phyloP scores from a whole-genome alignment of 169 alveolate genomes.

The Plasmodium gonderi region DNA sequence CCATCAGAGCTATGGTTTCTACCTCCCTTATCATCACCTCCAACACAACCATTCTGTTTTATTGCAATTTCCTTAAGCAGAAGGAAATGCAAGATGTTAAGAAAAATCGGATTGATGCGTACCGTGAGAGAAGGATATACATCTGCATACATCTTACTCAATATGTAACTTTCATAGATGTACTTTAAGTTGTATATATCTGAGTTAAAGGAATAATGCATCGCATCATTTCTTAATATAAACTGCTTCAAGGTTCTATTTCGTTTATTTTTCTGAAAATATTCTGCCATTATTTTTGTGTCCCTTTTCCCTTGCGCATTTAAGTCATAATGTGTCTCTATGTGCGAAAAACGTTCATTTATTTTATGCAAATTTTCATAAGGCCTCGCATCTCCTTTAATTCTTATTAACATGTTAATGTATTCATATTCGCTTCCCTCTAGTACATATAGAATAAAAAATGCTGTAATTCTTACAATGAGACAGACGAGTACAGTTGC shows the following conservation, averaged over 20 bases:
- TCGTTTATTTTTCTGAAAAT: conserved; percentile 36
- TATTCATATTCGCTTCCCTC: conserved; percentile 45
- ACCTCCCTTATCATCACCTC: background rate
- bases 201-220: conserved; percentile 60
- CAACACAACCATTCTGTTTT: background rate
- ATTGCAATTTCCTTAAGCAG: background rate
- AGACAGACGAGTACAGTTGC: conserved; percentile 10
- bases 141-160: conserved; percentile 12
- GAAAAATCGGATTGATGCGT: conserved; percentile 34
- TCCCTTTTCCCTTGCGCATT: background rate
- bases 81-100: conserved; percentile 12
- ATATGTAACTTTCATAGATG: conserved; percentile 42
- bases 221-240: conserved; percentile 44
- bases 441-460: background rate
- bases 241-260: conserved; percentile 2
- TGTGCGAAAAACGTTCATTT: background rate
- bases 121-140: conserved; percentile 11
- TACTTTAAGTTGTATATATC: conserved; percentile 59
- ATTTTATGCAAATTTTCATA: background rate
- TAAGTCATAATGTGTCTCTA: background rate
- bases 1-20: background rate
- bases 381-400: background rate
- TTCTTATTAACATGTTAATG: conserved; percentile 5
- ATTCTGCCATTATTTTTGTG: background rate
- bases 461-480: background rate